Conservation (phyloP, 2,329 filamentous ascomycete genomes). For the Colletotrichum scovillei region DNA sequence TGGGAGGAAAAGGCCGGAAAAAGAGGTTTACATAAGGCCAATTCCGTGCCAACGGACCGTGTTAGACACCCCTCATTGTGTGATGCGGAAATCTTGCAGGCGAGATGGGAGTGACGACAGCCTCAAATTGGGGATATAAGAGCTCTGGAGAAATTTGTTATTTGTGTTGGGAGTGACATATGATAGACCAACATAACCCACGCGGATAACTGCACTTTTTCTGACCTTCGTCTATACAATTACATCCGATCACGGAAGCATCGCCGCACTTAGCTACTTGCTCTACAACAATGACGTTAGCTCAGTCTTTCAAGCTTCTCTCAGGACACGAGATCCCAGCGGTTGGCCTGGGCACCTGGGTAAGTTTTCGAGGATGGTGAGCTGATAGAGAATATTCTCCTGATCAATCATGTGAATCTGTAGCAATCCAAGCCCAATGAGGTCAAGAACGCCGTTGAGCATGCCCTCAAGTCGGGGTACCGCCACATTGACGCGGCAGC, state of each 20-base stretch:
- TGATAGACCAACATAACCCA: neutral
- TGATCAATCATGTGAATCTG: neutral
- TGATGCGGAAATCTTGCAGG: constrained; percentile 27
- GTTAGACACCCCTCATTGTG: neutral
- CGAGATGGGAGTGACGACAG: constrained; percentile 13
- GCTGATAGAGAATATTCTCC: neutral
- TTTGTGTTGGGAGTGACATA: constrained; percentile 1
- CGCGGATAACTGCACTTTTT: constrained; percentile 6
- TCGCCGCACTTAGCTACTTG: neutral
- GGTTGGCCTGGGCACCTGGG: constrained; percentile 48
- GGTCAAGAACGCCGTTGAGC: constrained; percentile 63
- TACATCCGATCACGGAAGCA: neutral
- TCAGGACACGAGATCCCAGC: constrained; percentile 46
- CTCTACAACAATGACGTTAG: constrained; percentile 39
- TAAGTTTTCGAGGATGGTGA: constrained; percentile 16
- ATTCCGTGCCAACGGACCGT: constrained; percentile 14
- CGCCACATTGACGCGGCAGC: constrained; percentile 71
- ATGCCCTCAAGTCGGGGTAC: constrained; percentile 66
- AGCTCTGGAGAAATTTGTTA: neutral
- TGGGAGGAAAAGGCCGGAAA: constrained; percentile 15
- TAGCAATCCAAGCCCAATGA: constrained; percentile 62
- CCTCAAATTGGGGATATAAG: constrained; percentile 29
- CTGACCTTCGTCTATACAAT: neutral
- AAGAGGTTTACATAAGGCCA: constrained; percentile 23
- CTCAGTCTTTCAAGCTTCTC: constrained; percentile 44